phyloP scores from a whole-genome alignment of 805 yeast species.

The Yamadazyma scolyti region DNA sequence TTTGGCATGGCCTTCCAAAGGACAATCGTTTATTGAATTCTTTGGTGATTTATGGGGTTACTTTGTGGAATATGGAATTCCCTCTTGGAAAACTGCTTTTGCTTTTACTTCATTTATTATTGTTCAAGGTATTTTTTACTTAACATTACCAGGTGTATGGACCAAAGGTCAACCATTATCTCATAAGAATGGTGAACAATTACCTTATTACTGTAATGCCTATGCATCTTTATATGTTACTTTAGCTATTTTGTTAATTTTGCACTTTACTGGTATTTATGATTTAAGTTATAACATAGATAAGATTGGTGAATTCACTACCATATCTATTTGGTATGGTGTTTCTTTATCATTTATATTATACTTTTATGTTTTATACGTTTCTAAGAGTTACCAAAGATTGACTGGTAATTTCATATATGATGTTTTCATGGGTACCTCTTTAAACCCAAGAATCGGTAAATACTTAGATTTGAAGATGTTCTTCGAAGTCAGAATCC shows the following conservation, averaged over 20 bases:
- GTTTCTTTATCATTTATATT: constrained; percentile 62
- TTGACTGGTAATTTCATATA: constrained; percentile 90
- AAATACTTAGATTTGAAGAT: constrained; percentile 83
- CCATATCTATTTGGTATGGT: constrained; percentile 83
- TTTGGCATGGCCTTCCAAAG: constrained; percentile 63
- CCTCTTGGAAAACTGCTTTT: constrained; percentile 58
- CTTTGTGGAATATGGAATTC: constrained; percentile 53
- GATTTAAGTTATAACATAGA: constrained; percentile 73
- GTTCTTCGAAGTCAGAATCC: constrained; percentile 96
- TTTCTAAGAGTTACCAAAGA: constrained; percentile 76
- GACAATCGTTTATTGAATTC: constrained; percentile 53
- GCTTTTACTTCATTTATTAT: constrained; percentile 69
- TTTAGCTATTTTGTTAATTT: constrained; percentile 49
- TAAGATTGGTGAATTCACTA: constrained; percentile 87
- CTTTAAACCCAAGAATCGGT: constrained; percentile 93
- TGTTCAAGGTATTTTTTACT: constrained; percentile 70
- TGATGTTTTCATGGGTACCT: constrained; percentile 96
- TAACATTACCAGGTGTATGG: constrained; percentile 88
- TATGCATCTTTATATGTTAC: constrained; percentile 76
- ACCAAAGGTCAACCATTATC: constrained; percentile 90
- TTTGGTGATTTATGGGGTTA: constrained; percentile 37
- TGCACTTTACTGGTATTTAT: constrained; percentile 76
- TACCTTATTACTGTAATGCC: constrained; percentile 94
- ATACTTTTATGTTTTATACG: constrained; percentile 62
- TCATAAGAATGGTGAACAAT: constrained; percentile 73